Evolutionary conservation across 2,329 filamentous ascomycete species (phyloP).

Genomic region (Phialocephala subalpina): DNA sequence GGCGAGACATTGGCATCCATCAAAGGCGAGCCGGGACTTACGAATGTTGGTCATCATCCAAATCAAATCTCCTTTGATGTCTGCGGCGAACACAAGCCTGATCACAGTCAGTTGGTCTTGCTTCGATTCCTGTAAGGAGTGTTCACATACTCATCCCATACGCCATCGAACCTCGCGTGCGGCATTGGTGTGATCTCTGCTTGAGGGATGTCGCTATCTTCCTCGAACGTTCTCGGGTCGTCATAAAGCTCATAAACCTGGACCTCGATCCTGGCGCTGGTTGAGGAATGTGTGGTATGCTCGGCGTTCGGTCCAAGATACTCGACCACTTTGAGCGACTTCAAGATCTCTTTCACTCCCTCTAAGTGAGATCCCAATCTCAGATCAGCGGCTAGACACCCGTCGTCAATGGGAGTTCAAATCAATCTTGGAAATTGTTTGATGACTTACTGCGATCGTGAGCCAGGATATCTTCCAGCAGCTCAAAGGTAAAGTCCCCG

Average conservation of each 20-base stretch:
- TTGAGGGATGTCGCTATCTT: slow-evolving; percentile 28
- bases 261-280: slow-evolving; percentile 29
- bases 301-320: slow-evolving; percentile 30
- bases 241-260: slow-evolving; percentile 32
- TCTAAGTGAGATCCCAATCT: slow-evolving; percentile 28
- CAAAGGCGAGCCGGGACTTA: too few species aligned
- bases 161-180: slow-evolving; percentile 34
- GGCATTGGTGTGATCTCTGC: slow-evolving; percentile 39
- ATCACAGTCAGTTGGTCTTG: not conserved
- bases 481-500: slow-evolving; percentile 21
- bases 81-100: slow-evolving; percentile 43
- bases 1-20: not conserved
- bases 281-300: slow-evolving; percentile 27
- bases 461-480: slow-evolving; percentile 32
- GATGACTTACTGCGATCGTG: slow-evolving; percentile 26
- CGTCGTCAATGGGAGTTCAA: not conserved
- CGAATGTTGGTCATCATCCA: slow-evolving; percentile 42
- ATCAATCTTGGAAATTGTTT: not conserved
- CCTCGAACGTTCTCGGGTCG: slow-evolving; percentile 10
- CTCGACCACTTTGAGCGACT: slow-evolving; percentile 39
- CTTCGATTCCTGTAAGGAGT: not conserved
- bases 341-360: slow-evolving; percentile 20
- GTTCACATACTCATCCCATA: slow-evolving; percentile 39
- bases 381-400: not conserved
- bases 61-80: slow-evolving; percentile 40